These are phyloP conservation scores for Kingdonia uniflora DNA, from an alignment of 164 flowering plant genomes.

Conservation along the genomic window DNA sequence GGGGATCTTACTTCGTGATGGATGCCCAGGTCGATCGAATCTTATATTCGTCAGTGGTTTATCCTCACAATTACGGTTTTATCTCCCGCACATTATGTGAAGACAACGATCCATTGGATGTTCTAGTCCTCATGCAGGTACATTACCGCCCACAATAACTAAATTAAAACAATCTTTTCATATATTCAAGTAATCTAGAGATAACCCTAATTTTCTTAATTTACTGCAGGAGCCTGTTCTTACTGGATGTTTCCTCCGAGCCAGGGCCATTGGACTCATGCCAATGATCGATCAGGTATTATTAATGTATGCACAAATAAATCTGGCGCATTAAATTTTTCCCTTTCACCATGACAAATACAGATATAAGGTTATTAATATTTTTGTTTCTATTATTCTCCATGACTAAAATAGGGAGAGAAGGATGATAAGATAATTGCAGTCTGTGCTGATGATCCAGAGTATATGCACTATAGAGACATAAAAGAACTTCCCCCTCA, in stretches of 20 bases:
- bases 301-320: too few relatives aligned
- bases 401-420: slow-evolving; percentile 52
- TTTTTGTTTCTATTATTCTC: too few relatives aligned
- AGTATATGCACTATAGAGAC: slow-evolving; percentile 52
- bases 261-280: slow-evolving; percentile 61
- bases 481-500: slow-evolving; percentile 60
- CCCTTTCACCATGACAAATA: too few relatives aligned
- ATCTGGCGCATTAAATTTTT: too few relatives aligned
- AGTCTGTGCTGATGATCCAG: slow-evolving; percentile 77
- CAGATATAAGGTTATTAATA: too few relatives aligned
- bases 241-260: slow-evolving; percentile 64
- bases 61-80: slow-evolving; percentile 74
- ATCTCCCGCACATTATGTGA: slow-evolving; percentile 70
- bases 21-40: slow-evolving; percentile 52
- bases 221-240: slow-evolving; percentile 49
- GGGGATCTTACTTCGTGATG: neutral
- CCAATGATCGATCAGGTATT: slow-evolving; percentile 50
- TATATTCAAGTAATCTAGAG: neutral
- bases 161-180: too few relatives aligned
- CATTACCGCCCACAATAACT: too few relatives aligned
- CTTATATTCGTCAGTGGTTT: slow-evolving; percentile 63
- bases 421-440: slow-evolving; percentile 75
- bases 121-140: slow-evolving; percentile 71
- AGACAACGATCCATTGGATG: slow-evolving; percentile 74
- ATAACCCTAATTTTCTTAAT: neutral